phyloP scores from a whole-genome alignment of 2,329 filamentous ascomycete genomes.

The Sporothrix luriei region DNA sequence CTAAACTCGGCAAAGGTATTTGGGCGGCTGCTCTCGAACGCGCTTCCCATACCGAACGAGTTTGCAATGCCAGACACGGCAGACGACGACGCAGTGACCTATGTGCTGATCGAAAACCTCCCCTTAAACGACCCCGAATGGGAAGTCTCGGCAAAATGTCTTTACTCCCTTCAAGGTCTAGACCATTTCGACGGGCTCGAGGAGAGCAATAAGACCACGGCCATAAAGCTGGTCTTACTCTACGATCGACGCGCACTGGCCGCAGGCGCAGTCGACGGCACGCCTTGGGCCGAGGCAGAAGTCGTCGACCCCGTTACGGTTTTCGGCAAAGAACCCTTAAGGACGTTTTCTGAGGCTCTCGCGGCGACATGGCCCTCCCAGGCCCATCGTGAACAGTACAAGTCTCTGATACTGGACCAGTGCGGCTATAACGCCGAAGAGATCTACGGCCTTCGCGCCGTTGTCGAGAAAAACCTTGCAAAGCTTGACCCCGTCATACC shows the following conservation, averaged over 20 bases:
- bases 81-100: background rate
- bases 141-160: background rate
- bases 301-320: background rate
- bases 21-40: background rate
- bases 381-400: background rate
- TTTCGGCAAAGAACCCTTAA: background rate
- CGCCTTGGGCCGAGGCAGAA: background rate
- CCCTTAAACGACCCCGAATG: background rate
- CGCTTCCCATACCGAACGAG: background rate
- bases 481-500: background rate
- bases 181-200: background rate
- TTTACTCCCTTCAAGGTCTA: background rate
- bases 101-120: conserved; percentile 7
- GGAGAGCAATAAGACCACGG: background rate
- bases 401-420: conserved; percentile 4
- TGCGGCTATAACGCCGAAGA: conserved; percentile 12
- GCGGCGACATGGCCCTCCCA: background rate
- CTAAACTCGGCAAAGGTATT: background rate
- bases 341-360: background rate
- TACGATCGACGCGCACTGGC: background rate
- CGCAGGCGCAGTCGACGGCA: no score
- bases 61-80: background rate
- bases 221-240: background rate
- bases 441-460: background rate
- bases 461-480: background rate